Evolutionary conservation across 108 stramenopile species (phyloP).

Genomic region (Fragilariopsis cylindrus): DNA sequence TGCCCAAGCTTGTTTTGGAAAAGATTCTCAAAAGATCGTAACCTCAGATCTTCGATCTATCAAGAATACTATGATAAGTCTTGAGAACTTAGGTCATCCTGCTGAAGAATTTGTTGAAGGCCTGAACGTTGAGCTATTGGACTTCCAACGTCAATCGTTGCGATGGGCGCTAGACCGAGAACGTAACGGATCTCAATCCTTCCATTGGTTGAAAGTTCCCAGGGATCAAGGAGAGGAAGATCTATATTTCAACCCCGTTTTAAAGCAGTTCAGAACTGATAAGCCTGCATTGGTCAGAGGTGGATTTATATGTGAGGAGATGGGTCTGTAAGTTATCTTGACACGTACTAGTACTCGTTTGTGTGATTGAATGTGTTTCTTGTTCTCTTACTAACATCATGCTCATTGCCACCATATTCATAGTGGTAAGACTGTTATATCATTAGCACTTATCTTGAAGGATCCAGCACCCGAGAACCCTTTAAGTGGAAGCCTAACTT

Average conservation of each 20-base stretch:
- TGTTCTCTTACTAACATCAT: neutral
- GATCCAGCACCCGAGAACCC: conserved; percentile 51
- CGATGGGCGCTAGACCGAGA: conserved; percentile 52
- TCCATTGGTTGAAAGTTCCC: conserved; percentile 46
- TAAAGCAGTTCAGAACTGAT: conserved; percentile 16
- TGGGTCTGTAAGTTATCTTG: conserved; percentile 30
- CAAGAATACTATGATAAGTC: conserved; percentile 13
- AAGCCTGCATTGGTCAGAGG: conserved; percentile 33
- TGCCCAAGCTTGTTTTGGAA: neutral
- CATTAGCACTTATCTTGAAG: conserved; percentile 39
- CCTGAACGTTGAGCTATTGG: conserved; percentile 40
- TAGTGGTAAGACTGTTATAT: conserved; percentile 45
- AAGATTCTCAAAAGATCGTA: neutral
- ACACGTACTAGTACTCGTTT: conserved; percentile 7
- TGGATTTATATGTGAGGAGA: conserved; percentile 50
- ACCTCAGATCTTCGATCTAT: neutral
- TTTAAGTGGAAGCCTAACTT: conserved; percentile 19
- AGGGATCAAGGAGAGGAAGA: neutral
- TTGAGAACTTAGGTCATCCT: conserved; percentile 56
- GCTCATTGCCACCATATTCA: conserved; percentile 3
- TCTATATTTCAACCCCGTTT: conserved; percentile 41
- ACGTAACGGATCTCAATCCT: conserved; percentile 36
- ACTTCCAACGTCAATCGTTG: conserved; percentile 48
- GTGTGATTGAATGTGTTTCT: neutral
- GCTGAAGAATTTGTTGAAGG: conserved; percentile 20